Percentiles rank a stretch among this genome's conserved stretches.
Conservation (phyloP, 768 basidiomycete genomes). For the Solioccasus polychromus region DNA sequence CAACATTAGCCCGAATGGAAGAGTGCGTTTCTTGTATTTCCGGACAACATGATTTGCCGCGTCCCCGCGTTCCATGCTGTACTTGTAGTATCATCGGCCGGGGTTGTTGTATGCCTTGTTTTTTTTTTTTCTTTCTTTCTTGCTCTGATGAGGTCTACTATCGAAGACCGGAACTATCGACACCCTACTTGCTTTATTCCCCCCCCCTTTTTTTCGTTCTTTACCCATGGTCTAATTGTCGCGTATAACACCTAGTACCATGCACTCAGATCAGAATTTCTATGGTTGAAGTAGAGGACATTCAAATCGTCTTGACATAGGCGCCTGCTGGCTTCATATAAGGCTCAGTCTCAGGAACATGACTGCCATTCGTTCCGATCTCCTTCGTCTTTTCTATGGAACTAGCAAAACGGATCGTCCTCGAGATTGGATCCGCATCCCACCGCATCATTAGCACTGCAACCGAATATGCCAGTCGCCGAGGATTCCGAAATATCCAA, state of each 20-base stretch:
- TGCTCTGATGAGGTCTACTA: neutral
- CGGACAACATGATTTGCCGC: neutral
- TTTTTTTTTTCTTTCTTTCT: neutral
- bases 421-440: conserved; percentile 1
- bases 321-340: too few relatives aligned
- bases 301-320: too few relatives aligned
- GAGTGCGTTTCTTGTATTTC: neutral
- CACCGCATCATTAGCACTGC: neutral
- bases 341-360: too few relatives aligned
- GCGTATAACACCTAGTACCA: too few relatives aligned
- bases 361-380: neutral
- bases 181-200: neutral
- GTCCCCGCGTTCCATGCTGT: neutral
- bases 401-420: neutral
- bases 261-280: too few relatives aligned
- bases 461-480: conserved; percentile 1
- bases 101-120: neutral
- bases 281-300: too few relatives aligned
- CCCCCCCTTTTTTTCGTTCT: neutral
- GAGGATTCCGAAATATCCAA: neutral
- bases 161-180: neutral
- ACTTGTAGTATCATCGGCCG: neutral
- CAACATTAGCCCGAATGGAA: neutral
- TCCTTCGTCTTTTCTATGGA: neutral
- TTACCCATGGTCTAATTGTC: neutral